Evolutionary conservation across 1,284 basidiomycete genomes (phyloP).

Genomic region (Entoloma clypeatum): DNA sequence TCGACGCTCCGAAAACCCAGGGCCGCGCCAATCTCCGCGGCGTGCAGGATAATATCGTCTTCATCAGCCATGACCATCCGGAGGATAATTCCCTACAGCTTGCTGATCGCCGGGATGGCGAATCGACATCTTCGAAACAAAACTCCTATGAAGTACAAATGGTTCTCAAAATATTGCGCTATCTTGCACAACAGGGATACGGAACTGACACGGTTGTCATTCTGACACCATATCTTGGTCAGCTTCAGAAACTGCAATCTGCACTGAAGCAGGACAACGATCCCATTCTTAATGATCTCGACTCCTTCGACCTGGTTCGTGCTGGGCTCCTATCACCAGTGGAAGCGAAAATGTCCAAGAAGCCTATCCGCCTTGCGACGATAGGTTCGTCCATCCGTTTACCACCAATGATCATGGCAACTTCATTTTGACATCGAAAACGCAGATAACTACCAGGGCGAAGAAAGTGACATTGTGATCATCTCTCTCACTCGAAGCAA

Average conservation of each 20-base stretch:
- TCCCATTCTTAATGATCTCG: constrained; percentile 59
- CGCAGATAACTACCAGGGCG: constrained; percentile 70
- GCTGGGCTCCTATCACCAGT: constrained; percentile 46
- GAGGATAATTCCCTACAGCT: constrained; percentile 46
- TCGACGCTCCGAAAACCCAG: constrained; percentile 47
- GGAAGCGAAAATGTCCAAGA: constrained; percentile 36
- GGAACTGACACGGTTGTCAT: constrained; percentile 53
- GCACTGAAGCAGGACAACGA: constrained; percentile 47
- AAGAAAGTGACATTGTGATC: constrained; percentile 65
- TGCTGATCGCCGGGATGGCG: constrained; percentile 41
- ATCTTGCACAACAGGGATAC: constrained; percentile 66
- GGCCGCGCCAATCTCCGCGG: constrained; percentile 50
- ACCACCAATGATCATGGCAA: constrained; percentile 1
- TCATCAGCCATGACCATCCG: constrained; percentile 53
- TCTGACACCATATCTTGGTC: constrained; percentile 65
- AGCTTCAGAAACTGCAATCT: constrained; percentile 47
- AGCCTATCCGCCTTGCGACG: constrained; percentile 51
- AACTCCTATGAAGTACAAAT: constrained; percentile 57
- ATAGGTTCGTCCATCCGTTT: constrained; percentile 42
- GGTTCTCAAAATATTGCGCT: constrained; percentile 60
- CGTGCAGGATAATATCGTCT: constrained; percentile 52
- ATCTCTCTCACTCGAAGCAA: constrained; percentile 61
- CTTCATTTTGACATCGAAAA: constrained; percentile 5
- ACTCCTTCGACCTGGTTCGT: constrained; percentile 50
- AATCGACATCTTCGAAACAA: constrained; percentile 52